phyloP scores from a whole-genome alignment of 805 yeast genomes.

The Yarrowia porcina region DNA sequence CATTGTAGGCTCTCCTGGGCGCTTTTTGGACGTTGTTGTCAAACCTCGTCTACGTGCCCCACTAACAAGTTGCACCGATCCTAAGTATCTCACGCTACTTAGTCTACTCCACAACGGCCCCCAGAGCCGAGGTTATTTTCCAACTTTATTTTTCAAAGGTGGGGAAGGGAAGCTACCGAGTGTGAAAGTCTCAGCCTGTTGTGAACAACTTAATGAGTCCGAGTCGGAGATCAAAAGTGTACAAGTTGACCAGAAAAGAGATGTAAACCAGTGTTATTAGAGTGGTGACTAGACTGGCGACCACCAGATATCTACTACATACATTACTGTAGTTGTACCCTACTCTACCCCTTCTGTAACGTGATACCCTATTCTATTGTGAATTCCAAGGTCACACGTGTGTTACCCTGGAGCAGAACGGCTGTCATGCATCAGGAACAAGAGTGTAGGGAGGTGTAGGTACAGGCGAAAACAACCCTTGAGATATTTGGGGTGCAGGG shows the following conservation, averaged over 20 bases:
- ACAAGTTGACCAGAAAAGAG: no score
- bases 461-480: neutral
- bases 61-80: neutral
- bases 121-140: slow-evolving; percentile 22
- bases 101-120: slow-evolving; percentile 25
- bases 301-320: no score
- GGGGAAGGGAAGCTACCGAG: slow-evolving; percentile 22
- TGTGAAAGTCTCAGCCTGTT: slow-evolving; percentile 19
- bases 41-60: neutral
- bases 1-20: neutral
- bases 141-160: slow-evolving; percentile 3
- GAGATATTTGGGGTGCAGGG: no score
- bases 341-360: neutral
- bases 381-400: neutral
- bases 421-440: neutral
- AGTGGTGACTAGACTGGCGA: no score
- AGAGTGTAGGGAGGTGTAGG: no score
- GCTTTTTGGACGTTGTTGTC: neutral
- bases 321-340: no score
- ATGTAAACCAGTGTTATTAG: no score
- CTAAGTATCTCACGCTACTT: slow-evolving; percentile 4
- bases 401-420: slow-evolving; percentile 14
- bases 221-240: no score
- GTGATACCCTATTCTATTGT: neutral
- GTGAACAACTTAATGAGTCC: no score